Base-by-base conservation (phyloP, 148 eudicot species). In the Gaultheria prostrata region DNA sequence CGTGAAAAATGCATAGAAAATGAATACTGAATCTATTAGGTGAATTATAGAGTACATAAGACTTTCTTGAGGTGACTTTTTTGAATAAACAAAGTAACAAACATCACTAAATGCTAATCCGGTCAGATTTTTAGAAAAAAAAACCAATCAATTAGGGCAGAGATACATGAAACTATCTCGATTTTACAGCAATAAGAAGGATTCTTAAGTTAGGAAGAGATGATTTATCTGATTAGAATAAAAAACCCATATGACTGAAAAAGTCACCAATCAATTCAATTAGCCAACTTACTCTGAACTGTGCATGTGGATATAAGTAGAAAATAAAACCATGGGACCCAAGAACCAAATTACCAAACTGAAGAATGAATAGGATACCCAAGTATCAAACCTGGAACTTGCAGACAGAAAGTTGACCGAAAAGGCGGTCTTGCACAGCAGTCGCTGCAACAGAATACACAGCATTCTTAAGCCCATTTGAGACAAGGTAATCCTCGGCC, bases 401-500 rank as follows among this genome's bases (percentile, higher is more conserved):
- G 87, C 97, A 95, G 24, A 86, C 86, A 83, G 85, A 77, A 76
- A 95, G 93, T 43, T 87, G 73, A 77, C 97, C 97, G 84, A 93
- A 91, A 12, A 89, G 86, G 80, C 86, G 91, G 82, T 91, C 86
- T 84, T 85, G 91, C 86, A 93, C 88, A 78, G 88, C 88, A 83
- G 90, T 79, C n/a, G 91, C 90, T 83, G 90, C 87, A 39, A 95
- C 69, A 46, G 94, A 85, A 80, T 87, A 91, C 32, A 85, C 83
- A 48, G 94, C 91, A 84, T 90, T 91, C 83, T 88, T 90, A 63
- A 95, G 93, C 70, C 98, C 97, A 79, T 78, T 89, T 11, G 93
- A 87, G 71, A 74, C 85, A 76, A 95, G 91, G 82, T 84, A 88
- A 14, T 90, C 88, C 86, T 93, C 93, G 79, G 95, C 88, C 80